Evolutionary conservation across 805 yeast genomes (phyloP).

Genomic region (Suhomyces emberorum): DNA sequence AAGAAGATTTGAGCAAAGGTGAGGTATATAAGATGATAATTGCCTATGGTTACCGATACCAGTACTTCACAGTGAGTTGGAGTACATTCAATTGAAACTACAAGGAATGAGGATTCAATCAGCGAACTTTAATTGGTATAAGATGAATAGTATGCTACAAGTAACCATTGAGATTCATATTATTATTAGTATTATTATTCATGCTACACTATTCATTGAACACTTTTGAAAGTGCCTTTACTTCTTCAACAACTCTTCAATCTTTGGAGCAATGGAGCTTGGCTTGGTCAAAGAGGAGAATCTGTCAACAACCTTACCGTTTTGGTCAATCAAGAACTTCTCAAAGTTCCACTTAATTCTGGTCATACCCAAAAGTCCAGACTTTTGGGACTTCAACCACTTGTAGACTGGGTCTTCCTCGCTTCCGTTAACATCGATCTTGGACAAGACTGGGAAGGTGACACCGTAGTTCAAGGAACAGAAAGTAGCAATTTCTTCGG

Average conservation of each 20-base stretch:
- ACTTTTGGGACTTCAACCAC: slow-evolving; percentile 62
- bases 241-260: slow-evolving; percentile 52
- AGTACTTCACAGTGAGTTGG: no score
- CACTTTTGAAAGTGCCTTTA: no score
- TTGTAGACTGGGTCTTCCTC: slow-evolving; percentile 76
- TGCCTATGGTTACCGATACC: no score
- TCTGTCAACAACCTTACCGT: slow-evolving; percentile 46
- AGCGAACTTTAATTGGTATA: no score
- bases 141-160: no score
- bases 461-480: slow-evolving; percentile 86
- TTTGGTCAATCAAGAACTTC: slow-evolving; percentile 39
- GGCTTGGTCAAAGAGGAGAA: slow-evolving; percentile 64
- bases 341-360: slow-evolving; percentile 47
- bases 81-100: no score
- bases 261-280: slow-evolving; percentile 28
- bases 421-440: slow-evolving; percentile 86
- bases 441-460: slow-evolving; percentile 81
- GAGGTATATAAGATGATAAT: no score
- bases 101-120: no score
- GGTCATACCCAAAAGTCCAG: slow-evolving; percentile 44
- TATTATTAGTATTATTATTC: no score
- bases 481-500: slow-evolving; percentile 64
- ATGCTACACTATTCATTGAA: no score
- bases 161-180: no score
- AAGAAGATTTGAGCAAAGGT: no score